A percentile compares a stretch with the other conserved stretches of the same genome.
Conservation (phyloP, 2,329 filamentous ascomycete species). For the Saccharata proteae region DNA sequence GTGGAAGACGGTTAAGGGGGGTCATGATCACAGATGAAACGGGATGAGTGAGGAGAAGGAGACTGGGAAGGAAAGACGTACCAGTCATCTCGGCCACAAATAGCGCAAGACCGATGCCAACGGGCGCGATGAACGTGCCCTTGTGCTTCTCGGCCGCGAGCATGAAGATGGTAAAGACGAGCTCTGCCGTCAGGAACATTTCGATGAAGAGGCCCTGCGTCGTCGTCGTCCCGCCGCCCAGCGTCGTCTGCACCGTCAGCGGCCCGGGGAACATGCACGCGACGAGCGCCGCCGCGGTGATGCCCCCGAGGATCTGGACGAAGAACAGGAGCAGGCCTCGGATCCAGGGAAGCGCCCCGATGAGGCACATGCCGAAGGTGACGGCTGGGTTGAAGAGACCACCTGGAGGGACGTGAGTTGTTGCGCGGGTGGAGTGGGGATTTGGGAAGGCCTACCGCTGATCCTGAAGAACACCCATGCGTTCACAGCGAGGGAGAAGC, state of each 20-base stretch:
- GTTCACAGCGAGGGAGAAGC: conserved; percentile 26
- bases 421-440: conserved; percentile 6
- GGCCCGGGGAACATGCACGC: conserved; percentile 23
- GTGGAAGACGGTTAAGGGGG: background rate
- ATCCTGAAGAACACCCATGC: conserved; percentile 30
- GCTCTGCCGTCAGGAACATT: conserved; percentile 26
- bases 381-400: conserved; percentile 13
- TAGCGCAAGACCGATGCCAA: conserved; percentile 59
- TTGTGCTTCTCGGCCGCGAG: conserved; percentile 63
- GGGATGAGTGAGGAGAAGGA: background rate
- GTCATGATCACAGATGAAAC: background rate
- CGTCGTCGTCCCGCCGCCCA: conserved; percentile 18
- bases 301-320: conserved; percentile 24
- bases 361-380: conserved; percentile 24
- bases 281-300: conserved; percentile 22
- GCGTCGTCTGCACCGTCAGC: conserved; percentile 23
- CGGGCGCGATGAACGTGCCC: conserved; percentile 56
- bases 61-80: conserved; percentile 8
- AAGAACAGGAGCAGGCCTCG: conserved; percentile 22
- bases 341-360: conserved; percentile 15
- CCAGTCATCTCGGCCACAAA: conserved; percentile 48
- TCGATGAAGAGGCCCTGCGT: conserved; percentile 27
- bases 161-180: conserved; percentile 40
- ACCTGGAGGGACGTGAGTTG: background rate
- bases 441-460: conserved; percentile 16